These are phyloP conservation scores for Sisymbrium altissimum DNA, from an alignment of 345 rosid genomes.

Conservation along the genomic window DNA sequence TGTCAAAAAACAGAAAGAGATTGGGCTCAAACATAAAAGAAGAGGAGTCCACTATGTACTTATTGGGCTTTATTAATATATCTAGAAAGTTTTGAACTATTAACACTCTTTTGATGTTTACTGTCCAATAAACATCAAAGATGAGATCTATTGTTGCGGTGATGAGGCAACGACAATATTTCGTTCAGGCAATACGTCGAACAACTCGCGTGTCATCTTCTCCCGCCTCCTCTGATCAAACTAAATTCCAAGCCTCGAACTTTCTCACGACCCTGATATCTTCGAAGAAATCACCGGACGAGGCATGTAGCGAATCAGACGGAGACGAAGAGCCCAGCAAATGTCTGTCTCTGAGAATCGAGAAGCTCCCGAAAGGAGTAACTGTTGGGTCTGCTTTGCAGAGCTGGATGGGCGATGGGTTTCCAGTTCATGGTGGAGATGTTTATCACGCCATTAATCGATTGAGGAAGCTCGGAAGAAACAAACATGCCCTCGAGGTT, in stretches of 20 bases:
- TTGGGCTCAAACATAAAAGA: no score
- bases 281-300: neutral
- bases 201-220: conserved; percentile 27
- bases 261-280: conserved; percentile 39
- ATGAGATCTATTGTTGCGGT: conserved; percentile 24
- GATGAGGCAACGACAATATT: conserved; percentile 22
- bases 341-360: conserved; percentile 71
- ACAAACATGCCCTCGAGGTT: conserved; percentile 70
- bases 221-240: conserved; percentile 1
- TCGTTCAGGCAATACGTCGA: conserved; percentile 58
- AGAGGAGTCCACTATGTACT: neutral
- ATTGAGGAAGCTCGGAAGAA: conserved; percentile 60
- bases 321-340: conserved; percentile 34
- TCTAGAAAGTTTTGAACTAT: neutral
- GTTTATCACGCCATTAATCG: conserved; percentile 76
- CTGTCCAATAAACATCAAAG: neutral
- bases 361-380: conserved; percentile 58
- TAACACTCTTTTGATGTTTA: neutral
- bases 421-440: conserved; percentile 73
- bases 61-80: neutral
- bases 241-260: conserved; percentile 11
- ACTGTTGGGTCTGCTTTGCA: conserved; percentile 71
- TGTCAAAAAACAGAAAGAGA: no score
- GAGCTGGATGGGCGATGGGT: conserved; percentile 86
- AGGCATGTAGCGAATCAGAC: neutral